A percentile compares a stretch with the other conserved stretches of the same genome.
phyloP scores from a whole-genome alignment of 306 rosid species.

The Ochetophila trinervis region DNA sequence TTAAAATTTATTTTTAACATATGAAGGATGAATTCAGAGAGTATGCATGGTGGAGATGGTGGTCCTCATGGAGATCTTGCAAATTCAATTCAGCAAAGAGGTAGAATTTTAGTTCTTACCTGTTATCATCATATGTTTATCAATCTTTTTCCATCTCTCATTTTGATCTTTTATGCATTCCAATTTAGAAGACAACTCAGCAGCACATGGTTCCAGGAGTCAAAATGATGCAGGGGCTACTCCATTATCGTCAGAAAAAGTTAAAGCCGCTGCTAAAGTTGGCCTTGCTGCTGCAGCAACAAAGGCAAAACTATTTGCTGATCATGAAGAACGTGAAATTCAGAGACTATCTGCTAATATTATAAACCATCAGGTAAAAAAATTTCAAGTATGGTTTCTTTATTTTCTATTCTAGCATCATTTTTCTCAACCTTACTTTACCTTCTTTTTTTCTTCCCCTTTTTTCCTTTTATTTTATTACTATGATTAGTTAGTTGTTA shows the following conservation, averaged over 20 bases:
- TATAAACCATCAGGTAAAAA: constrained; percentile 81
- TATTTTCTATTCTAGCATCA: too few species aligned
- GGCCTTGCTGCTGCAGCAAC: constrained; percentile 98
- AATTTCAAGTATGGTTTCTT: too few species aligned
- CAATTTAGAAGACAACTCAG: constrained; percentile 62
- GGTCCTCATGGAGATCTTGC: constrained; percentile 55
- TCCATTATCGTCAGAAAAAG: constrained; percentile 65
- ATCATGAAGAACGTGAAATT: constrained; percentile 99
- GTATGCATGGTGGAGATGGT: constrained; percentile 48
- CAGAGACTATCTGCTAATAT: constrained; percentile 96
- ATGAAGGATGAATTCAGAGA: constrained; percentile 68
- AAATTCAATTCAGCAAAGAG: constrained; percentile 60
- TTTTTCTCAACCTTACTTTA: background rate
- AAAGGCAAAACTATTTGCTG: constrained; percentile 93
- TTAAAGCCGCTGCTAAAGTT: constrained; percentile 82
- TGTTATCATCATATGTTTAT: background rate
- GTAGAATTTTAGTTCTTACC: constrained; percentile 37
- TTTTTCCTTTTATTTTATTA: background rate
- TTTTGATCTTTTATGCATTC: constrained; percentile 13
- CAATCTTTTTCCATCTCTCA: constrained; percentile 7
- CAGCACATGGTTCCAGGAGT: constrained; percentile 48
- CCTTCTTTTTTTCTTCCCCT: background rate
- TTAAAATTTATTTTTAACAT: constrained; percentile 28
- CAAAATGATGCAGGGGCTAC: constrained; percentile 56
- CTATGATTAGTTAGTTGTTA: background rate